Conservation (phyloP, 768 basidiomycete species). For the Scleroderma bovista region DNA sequence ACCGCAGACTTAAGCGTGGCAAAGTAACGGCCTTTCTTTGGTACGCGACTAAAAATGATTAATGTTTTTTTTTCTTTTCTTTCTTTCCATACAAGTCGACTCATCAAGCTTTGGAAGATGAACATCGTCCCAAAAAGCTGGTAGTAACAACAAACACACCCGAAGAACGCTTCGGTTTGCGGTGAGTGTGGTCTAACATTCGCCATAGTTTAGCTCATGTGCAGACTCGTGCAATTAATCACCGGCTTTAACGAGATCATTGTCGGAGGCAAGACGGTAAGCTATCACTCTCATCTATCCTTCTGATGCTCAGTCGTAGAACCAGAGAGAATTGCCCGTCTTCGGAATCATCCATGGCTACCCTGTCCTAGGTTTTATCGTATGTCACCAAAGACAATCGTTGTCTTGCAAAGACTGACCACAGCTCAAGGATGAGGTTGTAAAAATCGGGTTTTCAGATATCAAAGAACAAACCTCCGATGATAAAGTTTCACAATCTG, state of each 20-base stretch:
- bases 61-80: not conserved
- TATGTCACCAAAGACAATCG: conserved; percentile 24
- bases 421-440: conserved; percentile 48
- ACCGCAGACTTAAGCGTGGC: conserved; percentile 49
- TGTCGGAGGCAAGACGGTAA: conserved; percentile 46
- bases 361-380: conserved; percentile 71
- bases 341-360: conserved; percentile 67
- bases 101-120: conserved; percentile 72
- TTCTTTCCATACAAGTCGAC: conserved; percentile 42
- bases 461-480: not conserved
- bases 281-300: not conserved
- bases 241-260: conserved; percentile 52
- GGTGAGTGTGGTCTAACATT: conserved; percentile 37
- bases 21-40: conserved; percentile 35
- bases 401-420: conserved; percentile 1
- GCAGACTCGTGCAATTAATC: conserved; percentile 71
- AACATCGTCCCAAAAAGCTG: conserved; percentile 56
- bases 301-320: not conserved
- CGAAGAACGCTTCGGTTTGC: conserved; percentile 77
- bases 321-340: conserved; percentile 78
- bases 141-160: conserved; percentile 42
- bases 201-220: not conserved
- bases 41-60: conserved; percentile 50
- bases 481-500: conserved; percentile 13
- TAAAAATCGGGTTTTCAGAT: conserved; percentile 11